phyloP scores from a whole-genome alignment of 257 asterid genomes.

The Solanum rostratum region DNA sequence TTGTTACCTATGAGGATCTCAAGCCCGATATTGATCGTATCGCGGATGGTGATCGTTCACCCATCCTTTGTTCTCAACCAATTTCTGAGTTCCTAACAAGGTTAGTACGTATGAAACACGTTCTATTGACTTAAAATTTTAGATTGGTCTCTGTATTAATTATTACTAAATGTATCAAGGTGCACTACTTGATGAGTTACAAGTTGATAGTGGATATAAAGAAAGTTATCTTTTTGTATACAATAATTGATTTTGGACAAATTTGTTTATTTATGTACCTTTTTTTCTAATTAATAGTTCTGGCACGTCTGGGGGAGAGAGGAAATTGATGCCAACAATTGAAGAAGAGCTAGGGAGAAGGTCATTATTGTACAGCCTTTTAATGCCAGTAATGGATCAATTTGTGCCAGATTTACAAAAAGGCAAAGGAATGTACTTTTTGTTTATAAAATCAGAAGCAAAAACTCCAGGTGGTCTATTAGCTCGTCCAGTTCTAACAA shows the following conservation, averaged over 20 bases:
- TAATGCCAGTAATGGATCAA: conserved; percentile 14
- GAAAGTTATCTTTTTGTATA: background rate
- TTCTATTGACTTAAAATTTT: background rate
- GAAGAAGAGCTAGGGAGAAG: conserved; percentile 10
- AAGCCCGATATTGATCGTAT: conserved; percentile 9
- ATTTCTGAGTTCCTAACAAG: conserved; percentile 10
- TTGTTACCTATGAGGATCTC: conserved; percentile 6
- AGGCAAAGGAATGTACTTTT: conserved; percentile 33
- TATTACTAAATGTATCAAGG: background rate
- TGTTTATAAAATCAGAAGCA: conserved; percentile 25
- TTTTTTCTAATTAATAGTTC: background rate
- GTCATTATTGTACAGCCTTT: conserved; percentile 1
- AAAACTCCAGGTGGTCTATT: conserved; percentile 26
- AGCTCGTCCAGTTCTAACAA: conserved; percentile 32
- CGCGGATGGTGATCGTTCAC: conserved; percentile 6
- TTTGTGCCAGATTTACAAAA: conserved; percentile 25
- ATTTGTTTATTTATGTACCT: background rate
- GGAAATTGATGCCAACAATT: conserved; percentile 11
- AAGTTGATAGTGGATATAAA: background rate
- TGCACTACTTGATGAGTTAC: background rate
- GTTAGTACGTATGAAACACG: too few species aligned
- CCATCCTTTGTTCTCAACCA: conserved; percentile 7
- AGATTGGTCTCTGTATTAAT: background rate
- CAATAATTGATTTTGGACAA: background rate
- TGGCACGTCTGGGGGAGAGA: conserved; percentile 9